A percentile compares a stretch with the other conserved stretches of the same genome.
phyloP scores from a whole-genome alignment of 805 yeast species.

The Metschnikowia lunata region DNA sequence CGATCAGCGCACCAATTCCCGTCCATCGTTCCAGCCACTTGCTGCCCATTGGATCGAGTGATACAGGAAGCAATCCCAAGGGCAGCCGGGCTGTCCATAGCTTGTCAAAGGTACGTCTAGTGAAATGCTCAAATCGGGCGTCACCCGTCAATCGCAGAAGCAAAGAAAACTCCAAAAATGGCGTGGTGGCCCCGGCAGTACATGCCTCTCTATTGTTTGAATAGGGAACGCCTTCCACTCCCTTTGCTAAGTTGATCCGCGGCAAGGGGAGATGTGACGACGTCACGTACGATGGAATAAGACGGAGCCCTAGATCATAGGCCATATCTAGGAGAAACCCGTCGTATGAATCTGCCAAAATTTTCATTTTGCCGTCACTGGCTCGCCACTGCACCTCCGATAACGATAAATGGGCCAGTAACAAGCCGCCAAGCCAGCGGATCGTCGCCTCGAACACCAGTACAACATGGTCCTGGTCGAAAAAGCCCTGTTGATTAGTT shows the following conservation, averaged over 20 bases:
- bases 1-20: slow-evolving; percentile 89
- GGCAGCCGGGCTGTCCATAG: slow-evolving; percentile 66
- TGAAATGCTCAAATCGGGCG: slow-evolving; percentile 56
- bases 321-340: slow-evolving; percentile 74
- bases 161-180: slow-evolving; percentile 74
- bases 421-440: slow-evolving; percentile 74
- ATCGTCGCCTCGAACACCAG: slow-evolving; percentile 89
- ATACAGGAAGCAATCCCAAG: slow-evolving; percentile 71
- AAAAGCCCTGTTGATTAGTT: slow-evolving; percentile 40
- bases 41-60: slow-evolving; percentile 57
- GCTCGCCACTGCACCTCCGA: slow-evolving; percentile 21
- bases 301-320: slow-evolving; percentile 64
- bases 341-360: slow-evolving; percentile 45
- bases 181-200: slow-evolving; percentile 82
- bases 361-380: not conserved
- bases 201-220: slow-evolving; percentile 62
- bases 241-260: slow-evolving; percentile 61
- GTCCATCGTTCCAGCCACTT: slow-evolving; percentile 56
- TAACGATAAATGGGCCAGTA: slow-evolving; percentile 64
- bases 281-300: slow-evolving; percentile 68
- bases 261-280: slow-evolving; percentile 70
- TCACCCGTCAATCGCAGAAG: slow-evolving; percentile 75
- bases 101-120: slow-evolving; percentile 59
- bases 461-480: slow-evolving; percentile 63
- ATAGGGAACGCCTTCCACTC: slow-evolving; percentile 44